Base-by-base conservation (phyloP, 2,329 filamentous ascomycete genomes). In the Ceratocystis smalleyi region DNA sequence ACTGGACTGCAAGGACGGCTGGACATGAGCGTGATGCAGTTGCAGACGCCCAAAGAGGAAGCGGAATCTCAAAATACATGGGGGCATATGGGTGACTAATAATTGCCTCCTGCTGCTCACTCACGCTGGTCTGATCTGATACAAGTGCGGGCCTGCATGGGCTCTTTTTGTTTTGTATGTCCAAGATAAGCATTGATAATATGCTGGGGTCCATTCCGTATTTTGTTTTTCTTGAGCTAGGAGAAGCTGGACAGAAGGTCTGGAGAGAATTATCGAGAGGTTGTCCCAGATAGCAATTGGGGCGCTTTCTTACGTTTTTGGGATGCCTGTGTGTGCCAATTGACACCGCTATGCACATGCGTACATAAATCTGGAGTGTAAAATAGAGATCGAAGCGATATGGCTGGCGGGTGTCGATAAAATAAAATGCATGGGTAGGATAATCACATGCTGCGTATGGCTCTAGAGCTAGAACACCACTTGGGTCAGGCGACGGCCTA, bases 31-130 rank as follows among this genome's bases (percentile, higher is more conserved):
- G 8, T 8, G n/a, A 30, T 57, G 51, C 27, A n/a, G 4, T 57
- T 35, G 27, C 12, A 57, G n/a, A 27, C 22, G 51, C 51, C 51
- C 19, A 12, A 49, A 49, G 19, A 30, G 51, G 24, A 27, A 55
- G n/a, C 8, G 4, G 7, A 30, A 57, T 57, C 17, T 57, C 27
- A 57, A 19, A 2, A 12, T 19, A 49, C 45, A n/a, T 6, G 45
- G 45, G 45, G 45, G 17, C 45, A 49, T 22, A 49, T 57, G 27
- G 22, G 51, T 57, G 51, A 57, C 51, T 57, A 57, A 57, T 57
- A 57, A 57, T 32, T 55, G 51, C 22, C 51, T 30, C 22, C 45
- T 22, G n/a, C 51, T 30, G n/a, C 24, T 15, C 22, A 24, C 22
- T 17, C 5, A 22, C 51, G 35, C 10, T 40, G 35, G 35, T 12